Base-by-base conservation (phyloP, 1,139 yeast genomes). In the Saccharomyces hybrid region DNA sequence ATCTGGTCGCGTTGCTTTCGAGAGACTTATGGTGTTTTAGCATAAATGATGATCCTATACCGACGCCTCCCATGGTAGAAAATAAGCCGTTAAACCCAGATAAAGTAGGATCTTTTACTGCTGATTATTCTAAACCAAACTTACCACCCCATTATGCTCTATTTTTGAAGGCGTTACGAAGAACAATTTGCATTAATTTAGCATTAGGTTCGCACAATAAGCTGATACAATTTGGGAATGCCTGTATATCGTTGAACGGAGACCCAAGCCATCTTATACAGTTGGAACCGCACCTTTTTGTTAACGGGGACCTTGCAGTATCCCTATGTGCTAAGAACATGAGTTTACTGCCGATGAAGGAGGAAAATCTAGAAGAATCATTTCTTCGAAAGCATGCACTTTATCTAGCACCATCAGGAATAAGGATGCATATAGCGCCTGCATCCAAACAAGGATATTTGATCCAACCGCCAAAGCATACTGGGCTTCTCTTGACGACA, bases 321-420 rank as follows among this genome's bases (percentile, higher is more conserved):
- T 70, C 76, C 2, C 53, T 73, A 1, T 63, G 73, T 7, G 59
- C 68, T 13, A 71, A 64, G 53, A 57, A 67, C 14, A 63, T 71
- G 47, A 62, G 61, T 3, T 52, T 74, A 8, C 42, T 56, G 0
- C 64, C 59, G 28, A 51, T 74, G 16, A 60, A 58, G 3, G 62
- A 57, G 62, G 50, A 55, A 54, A 41, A 58, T 46, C 51, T 61
- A 34, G 54, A 60, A 53, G 61, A 63, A 32, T 42, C 56, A 25
- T 55, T 62, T 14, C 67, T 70, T 27, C 56, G 67, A 16, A 65
- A 66, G 47, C 79, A 76, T 63, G 86, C 81, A 6, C 70, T 87
- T 0, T 85, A 86, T 61, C 66, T 88, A 51, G 80, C 85, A 5
- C 96, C 96, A 0, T 82, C 90, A 11, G 95, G 91, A 0, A 82